Evolutionary conservation across 176 grass and related monocot genomes (phyloP).

Genomic region (Musa acuminata): DNA sequence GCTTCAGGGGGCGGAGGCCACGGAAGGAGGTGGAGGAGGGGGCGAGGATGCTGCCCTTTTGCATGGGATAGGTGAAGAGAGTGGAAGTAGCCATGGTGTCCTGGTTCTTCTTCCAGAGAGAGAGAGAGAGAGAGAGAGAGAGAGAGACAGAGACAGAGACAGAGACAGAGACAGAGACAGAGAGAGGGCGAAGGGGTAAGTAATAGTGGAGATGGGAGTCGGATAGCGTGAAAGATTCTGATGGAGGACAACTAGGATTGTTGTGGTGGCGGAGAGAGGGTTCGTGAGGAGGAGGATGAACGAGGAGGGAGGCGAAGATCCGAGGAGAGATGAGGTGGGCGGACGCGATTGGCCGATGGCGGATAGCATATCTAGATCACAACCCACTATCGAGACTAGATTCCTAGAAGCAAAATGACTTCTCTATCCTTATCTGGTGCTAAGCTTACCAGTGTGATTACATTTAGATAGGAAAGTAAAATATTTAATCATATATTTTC

Average conservation of each 20-base stretch:
- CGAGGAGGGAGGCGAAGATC: no score
- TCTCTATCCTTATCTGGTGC: no score
- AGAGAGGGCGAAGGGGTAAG: neutral
- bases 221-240: neutral
- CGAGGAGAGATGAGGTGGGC: neutral
- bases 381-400: neutral
- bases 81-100: neutral
- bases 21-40: conserved; percentile 12
- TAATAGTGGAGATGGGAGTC: neutral
- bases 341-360: neutral
- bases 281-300: neutral
- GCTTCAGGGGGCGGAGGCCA: conserved; percentile 34
- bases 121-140: neutral
- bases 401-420: no score
- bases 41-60: conserved; percentile 18
- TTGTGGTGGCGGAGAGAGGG: neutral
- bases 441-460: no score
- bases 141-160: neutral
- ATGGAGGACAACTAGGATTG: neutral
- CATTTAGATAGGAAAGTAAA: no score
- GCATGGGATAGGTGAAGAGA: neutral
- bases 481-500: no score
- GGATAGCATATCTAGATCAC: neutral
- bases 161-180: neutral
- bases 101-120: neutral